Base-by-base conservation (phyloP, 768 basidiomycete genomes). In the Suillus americanus region DNA sequence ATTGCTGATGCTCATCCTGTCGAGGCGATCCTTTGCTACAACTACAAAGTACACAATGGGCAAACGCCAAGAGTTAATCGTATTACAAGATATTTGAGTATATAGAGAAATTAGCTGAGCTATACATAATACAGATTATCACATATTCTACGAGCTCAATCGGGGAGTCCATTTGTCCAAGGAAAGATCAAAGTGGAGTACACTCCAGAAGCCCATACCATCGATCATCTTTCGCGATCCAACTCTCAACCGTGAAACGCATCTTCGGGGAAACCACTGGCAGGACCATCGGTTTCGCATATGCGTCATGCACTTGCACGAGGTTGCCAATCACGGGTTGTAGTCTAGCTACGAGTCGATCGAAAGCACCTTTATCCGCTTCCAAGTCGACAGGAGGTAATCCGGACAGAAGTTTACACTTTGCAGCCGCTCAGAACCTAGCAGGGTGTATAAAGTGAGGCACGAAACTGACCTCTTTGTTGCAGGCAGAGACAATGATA, bases 251-350 rank as follows among this genome's bases (percentile, higher is more conserved):
- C 5, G 68, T 71, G 61, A 78, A 78, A 18, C 13, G 45, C 70
- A 75, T 71, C 55, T 35, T 23, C 0, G 75, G 73, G 5, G 75
- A 70, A 30, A 72, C 65, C n/a, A 74, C 59, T 38, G 25, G 69
- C 51, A 64, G 65, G 40, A 67, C 40, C 46, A 68, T 62, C 38
- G 74, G 68, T 41, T 50, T 64, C 9, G 69, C 66, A 70, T 72
- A 75, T 54, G 68, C 66, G 0, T 76, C 72, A 60, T 82, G 82
- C 54, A 81, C 79, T 3, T 80, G 73, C 12, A 75, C 66, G 16
- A 88, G 73, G 60, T 84, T 80, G 5, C 85, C 84, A 25, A 88
- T 67, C 20, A 88, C 67, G 3, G 80, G 81, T 33, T 73, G 67
- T 14, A 90, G 70, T 53, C 81, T 79, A 5, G 73, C 68, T 18